A percentile compares a stretch with the other conserved stretches of the same genome.
These are phyloP conservation scores for Leccinellum luteum DNA, from an alignment of 768 basidiomycete genomes.

Conservation along the genomic window DNA sequence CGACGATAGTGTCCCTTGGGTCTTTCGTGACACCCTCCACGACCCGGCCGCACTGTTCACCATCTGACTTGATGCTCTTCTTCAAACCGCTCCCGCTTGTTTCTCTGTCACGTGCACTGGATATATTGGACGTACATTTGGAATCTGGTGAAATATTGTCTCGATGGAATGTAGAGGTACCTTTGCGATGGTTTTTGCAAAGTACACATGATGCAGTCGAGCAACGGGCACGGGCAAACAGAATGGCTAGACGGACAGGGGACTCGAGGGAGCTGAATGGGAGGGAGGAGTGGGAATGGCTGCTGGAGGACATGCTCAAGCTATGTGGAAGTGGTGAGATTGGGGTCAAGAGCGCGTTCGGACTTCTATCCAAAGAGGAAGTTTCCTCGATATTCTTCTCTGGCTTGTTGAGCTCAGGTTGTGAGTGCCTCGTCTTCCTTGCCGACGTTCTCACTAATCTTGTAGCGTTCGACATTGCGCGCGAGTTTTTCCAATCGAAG, in stretches of 20 bases:
- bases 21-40: constrained; percentile 77
- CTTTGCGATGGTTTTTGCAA: constrained; percentile 88
- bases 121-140: constrained; percentile 91
- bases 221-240: constrained; percentile 83
- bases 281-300: constrained; percentile 79
- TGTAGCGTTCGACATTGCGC: constrained; percentile 67
- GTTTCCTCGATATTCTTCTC: constrained; percentile 80
- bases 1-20: constrained; percentile 77
- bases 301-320: constrained; percentile 90
- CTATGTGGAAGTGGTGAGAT: constrained; percentile 63
- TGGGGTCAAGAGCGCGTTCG: constrained; percentile 74
- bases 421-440: constrained; percentile 50
- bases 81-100: constrained; percentile 75
- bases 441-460: constrained; percentile 8
- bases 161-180: constrained; percentile 81
- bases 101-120: constrained; percentile 78
- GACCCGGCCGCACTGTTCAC: constrained; percentile 48
- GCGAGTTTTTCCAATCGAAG: constrained; percentile 51
- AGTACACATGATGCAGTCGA: constrained; percentile 61
- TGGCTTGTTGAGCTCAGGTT: constrained; percentile 81
- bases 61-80: constrained; percentile 75
- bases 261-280: constrained; percentile 52
- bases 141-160: constrained; percentile 91
- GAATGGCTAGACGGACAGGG: constrained; percentile 74
- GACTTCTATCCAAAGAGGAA: constrained; percentile 66